Percentiles rank a stretch among this genome's conserved stretches.
Conservation (phyloP, 306 rosid genomes). For the Herpetospermum pedunculosum region DNA sequence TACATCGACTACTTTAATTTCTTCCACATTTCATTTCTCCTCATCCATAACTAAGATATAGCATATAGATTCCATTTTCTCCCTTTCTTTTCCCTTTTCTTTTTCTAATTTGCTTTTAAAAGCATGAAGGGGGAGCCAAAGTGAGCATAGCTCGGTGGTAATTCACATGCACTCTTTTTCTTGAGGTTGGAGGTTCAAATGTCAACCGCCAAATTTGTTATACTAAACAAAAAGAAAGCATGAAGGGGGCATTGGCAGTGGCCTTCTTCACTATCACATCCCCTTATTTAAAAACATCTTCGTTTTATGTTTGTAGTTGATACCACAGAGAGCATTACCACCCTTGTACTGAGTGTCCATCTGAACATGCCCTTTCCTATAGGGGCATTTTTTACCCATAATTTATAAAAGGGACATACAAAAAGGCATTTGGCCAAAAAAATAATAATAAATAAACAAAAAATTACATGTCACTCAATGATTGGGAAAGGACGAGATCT, state of each 20-base stretch:
- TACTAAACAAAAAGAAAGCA: too few species aligned
- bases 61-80: neutral
- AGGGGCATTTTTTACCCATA: neutral
- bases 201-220: too few species aligned
- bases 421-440: neutral
- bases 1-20: neutral
- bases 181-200: too few species aligned
- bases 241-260: neutral
- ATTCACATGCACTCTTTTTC: too few species aligned
- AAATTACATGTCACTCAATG: neutral
- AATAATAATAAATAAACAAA: too few species aligned
- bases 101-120: neutral
- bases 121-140: too few species aligned
- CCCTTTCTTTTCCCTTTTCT: neutral
- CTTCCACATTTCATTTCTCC: neutral
- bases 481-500: neutral
- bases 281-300: neutral
- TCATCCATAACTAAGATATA: neutral
- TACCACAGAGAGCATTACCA: neutral
- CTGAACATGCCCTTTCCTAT: neutral
- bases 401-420: neutral
- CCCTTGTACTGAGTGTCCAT: neutral
- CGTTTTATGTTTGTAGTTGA: neutral
- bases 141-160: too few species aligned
- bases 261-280: neutral